A percentile compares a stretch with the other conserved stretches of the same genome.
Evolutionary conservation across 371 early-diverging fungal species (phyloP).

Genomic region (Rhizopus sp.): DNA sequence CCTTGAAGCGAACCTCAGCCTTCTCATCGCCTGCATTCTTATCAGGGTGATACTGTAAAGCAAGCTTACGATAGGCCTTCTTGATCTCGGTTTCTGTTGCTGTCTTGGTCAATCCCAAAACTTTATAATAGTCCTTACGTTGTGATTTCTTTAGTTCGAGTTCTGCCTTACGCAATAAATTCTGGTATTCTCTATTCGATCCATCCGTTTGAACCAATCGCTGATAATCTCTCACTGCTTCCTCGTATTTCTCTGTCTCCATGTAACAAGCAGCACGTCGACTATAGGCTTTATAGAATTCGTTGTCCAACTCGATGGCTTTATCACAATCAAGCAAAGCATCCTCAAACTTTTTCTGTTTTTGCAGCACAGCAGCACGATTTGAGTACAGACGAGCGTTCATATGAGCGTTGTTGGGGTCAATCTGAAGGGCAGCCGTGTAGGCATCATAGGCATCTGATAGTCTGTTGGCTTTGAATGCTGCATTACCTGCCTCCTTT

Average conservation of each 20-base stretch:
- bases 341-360: slow-evolving; percentile 63
- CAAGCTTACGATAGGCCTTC: slow-evolving; percentile 89
- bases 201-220: slow-evolving; percentile 63
- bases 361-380: slow-evolving; percentile 72
- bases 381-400: slow-evolving; percentile 78
- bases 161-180: slow-evolving; percentile 69
- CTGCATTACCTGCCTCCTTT: slow-evolving; percentile 78
- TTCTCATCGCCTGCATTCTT: slow-evolving; percentile 69
- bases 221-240: slow-evolving; percentile 79
- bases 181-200: slow-evolving; percentile 67
- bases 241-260: slow-evolving; percentile 78
- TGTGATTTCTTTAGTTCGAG: slow-evolving; percentile 74
- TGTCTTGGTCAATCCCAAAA: slow-evolving; percentile 81
- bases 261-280: slow-evolving; percentile 78
- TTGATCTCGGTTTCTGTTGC: slow-evolving; percentile 88
- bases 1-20: slow-evolving; percentile 83
- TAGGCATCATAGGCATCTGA: slow-evolving; percentile 75
- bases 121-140: slow-evolving; percentile 92
- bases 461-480: slow-evolving; percentile 63
- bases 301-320: slow-evolving; percentile 67
- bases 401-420: slow-evolving; percentile 66
- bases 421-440: slow-evolving; percentile 69
- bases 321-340: slow-evolving; percentile 71
- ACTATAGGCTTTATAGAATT: slow-evolving; percentile 72
- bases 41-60: slow-evolving; percentile 86